Percentiles rank a stretch among this genome's conserved stretches.
Conservation (phyloP, 2,329 filamentous ascomycete genomes). For the Alternaria alternata region DNA sequence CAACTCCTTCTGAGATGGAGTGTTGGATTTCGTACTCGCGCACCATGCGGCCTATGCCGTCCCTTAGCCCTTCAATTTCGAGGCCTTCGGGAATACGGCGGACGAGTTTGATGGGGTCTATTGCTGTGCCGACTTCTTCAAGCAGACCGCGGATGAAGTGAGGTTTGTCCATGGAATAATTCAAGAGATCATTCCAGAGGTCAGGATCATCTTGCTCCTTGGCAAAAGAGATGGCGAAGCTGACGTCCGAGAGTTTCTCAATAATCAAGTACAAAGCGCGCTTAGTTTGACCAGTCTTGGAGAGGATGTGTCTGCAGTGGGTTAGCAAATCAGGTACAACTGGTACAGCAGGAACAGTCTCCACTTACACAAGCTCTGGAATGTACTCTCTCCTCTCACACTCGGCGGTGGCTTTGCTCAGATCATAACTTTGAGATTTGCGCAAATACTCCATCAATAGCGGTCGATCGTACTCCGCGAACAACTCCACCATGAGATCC, state of each 20-base stretch:
- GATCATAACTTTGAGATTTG: slow-evolving; percentile 84
- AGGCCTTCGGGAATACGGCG: slow-evolving; percentile 90
- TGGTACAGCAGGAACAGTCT: background rate
- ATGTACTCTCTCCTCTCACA: slow-evolving; percentile 85
- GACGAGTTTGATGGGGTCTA: slow-evolving; percentile 90
- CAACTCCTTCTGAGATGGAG: slow-evolving; percentile 89
- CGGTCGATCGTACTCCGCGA: slow-evolving; percentile 80
- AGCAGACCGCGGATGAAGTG: slow-evolving; percentile 90
- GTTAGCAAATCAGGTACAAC: slow-evolving; percentile 24
- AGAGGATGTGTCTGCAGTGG: slow-evolving; percentile 74
- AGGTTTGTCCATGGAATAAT: slow-evolving; percentile 98
- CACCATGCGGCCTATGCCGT: slow-evolving; percentile 89
- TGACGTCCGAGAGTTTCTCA: slow-evolving; percentile 88
- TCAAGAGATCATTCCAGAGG: slow-evolving; percentile 91
- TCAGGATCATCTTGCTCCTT: slow-evolving; percentile 93
- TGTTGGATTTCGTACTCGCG: slow-evolving; percentile 95
- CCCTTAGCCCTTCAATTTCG: slow-evolving; percentile 87
- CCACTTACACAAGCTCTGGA: slow-evolving; percentile 79
- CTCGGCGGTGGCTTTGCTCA: slow-evolving; percentile 77
- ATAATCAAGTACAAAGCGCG: slow-evolving; percentile 92
- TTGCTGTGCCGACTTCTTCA: slow-evolving; percentile 91
- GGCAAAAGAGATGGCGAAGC: slow-evolving; percentile 91
- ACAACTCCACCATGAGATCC: slow-evolving; percentile 84
- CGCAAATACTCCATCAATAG: slow-evolving; percentile 89
- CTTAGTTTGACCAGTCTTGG: slow-evolving; percentile 94